Conservation (phyloP, 2,329 filamentous ascomycete genomes). For the Byssochlamys sp. region DNA sequence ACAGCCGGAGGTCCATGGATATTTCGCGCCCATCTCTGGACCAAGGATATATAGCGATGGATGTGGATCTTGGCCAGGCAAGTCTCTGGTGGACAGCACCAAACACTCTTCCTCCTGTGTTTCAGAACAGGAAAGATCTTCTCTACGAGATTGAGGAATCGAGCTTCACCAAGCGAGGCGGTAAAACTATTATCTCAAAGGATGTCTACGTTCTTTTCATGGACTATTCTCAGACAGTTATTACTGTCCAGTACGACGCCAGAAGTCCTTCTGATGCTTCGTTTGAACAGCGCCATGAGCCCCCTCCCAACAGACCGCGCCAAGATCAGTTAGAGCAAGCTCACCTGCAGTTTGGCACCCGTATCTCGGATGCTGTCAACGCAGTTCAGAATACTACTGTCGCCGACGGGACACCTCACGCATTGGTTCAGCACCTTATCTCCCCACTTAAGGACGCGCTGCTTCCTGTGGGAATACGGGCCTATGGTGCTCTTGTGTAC, state of each 20-base stretch:
- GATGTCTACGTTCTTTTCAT: slow-evolving; percentile 81
- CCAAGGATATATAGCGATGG: slow-evolving; percentile 75
- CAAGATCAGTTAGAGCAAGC: slow-evolving; percentile 89
- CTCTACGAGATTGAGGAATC: slow-evolving; percentile 74
- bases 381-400: slow-evolving; percentile 70
- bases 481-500: slow-evolving; percentile 87
- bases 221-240: slow-evolving; percentile 90
- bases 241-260: slow-evolving; percentile 70
- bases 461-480: slow-evolving; percentile 71
- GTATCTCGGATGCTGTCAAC: slow-evolving; percentile 60
- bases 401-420: slow-evolving; percentile 71
- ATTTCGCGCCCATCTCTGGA: slow-evolving; percentile 63
- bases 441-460: slow-evolving; percentile 64
- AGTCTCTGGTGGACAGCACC: slow-evolving; percentile 82
- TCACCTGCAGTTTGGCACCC: slow-evolving; percentile 70
- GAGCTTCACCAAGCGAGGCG: slow-evolving; percentile 57
- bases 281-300: slow-evolving; percentile 77
- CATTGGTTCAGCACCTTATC: slow-evolving; percentile 69
- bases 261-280: slow-evolving; percentile 62
- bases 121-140: slow-evolving; percentile 75
- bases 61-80: slow-evolving; percentile 66
- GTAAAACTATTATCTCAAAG: slow-evolving; percentile 63
- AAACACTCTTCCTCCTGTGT: slow-evolving; percentile 66
- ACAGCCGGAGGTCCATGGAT: slow-evolving; percentile 60
- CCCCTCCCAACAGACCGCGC: slow-evolving; percentile 67